phyloP scores from a whole-genome alignment of 495 filamentous ascomycete genomes.

The Emericellopsis terricola region DNA sequence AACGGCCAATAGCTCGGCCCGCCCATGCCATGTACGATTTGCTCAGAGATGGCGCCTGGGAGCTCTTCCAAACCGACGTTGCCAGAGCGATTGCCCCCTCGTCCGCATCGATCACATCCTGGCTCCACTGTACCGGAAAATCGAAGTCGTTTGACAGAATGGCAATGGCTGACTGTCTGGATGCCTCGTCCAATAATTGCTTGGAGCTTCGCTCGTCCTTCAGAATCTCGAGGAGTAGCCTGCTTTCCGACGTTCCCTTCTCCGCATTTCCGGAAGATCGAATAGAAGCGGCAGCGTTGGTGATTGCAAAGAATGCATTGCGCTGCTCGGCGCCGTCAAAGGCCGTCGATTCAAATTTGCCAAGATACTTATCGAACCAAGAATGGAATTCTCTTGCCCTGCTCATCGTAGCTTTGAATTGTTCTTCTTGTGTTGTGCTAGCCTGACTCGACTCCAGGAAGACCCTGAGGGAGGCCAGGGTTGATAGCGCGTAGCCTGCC shows the following conservation, averaged over 20 bases:
- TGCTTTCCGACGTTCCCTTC: slow-evolving; percentile 46
- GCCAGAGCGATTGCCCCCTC: slow-evolving; percentile 38
- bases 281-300: slow-evolving; percentile 40
- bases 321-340: slow-evolving; percentile 26
- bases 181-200: slow-evolving; percentile 46
- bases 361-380: slow-evolving; percentile 52
- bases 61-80: slow-evolving; percentile 54
- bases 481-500: slow-evolving; percentile 57
- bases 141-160: slow-evolving; percentile 61
- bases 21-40: slow-evolving; percentile 67
- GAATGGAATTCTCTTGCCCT: slow-evolving; percentile 48
- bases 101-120: slow-evolving; percentile 46
- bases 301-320: slow-evolving; percentile 42
- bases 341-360: slow-evolving; percentile 30
- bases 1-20: slow-evolving; percentile 63
- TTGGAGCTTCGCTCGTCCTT: slow-evolving; percentile 43
- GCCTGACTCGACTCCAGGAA: slow-evolving; percentile 49
- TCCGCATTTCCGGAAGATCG: slow-evolving; percentile 38
- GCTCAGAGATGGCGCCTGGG: slow-evolving; percentile 39
- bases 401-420: slow-evolving; percentile 48
- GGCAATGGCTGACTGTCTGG: slow-evolving; percentile 49
- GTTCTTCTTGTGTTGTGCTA: slow-evolving; percentile 56
- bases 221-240: slow-evolving; percentile 55
- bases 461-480: slow-evolving; percentile 52
- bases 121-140: slow-evolving; percentile 28